Base-by-base conservation (phyloP, 2,329 filamentous ascomycete species). In the Botrytis byssoidea region DNA sequence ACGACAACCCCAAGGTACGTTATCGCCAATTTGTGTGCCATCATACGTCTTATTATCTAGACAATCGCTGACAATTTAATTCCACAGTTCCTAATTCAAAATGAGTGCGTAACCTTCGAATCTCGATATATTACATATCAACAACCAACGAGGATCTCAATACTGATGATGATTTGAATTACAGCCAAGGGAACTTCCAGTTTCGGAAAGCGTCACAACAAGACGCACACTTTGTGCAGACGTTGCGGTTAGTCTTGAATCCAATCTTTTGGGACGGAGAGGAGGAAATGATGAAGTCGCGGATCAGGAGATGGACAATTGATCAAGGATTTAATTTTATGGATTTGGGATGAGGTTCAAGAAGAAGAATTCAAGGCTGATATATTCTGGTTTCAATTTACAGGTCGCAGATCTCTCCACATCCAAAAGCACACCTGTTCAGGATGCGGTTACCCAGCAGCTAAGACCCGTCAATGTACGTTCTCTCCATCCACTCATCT, bases 401-500 rank as follows among this genome's bases (percentile, higher is more conserved):
- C 82, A 97, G 94, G 95, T 87, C 92, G 93, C 85, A 95, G 96
- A 85, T 97, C 96, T 83, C 92, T 98, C 87, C 96, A 99, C 92
- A 91, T 98, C 88, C 96, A 99, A 90, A 99, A 99, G 93, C 92
- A 97, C 87, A 97, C 94, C 84, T 99, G 96, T 89, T 86, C 95
- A 81, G 88, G 88, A 79, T 99, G 96, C 90, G 96, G 95, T 85
- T 99, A 98, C 88, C 96, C 96, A 84, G 88, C 94, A 84, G 96
- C 96, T 86, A 97, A 97, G 91, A 95, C 89, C 86, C 92, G 96
- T 86, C 97, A 97, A 91, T 99, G 95, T 98, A 97, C 85, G 95
- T 93, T 76, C 16, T 60, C 40, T 76, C 74, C 72, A 66, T 72
- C 44, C 76, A 76, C 68, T 65, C 76, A 70, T 70, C 69, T 64